Percentiles rank a stretch among this genome's conserved stretches.
Evolutionary conservation across 2,329 filamentous ascomycete genomes (phyloP).

Genomic region (Acarospora socialis): DNA sequence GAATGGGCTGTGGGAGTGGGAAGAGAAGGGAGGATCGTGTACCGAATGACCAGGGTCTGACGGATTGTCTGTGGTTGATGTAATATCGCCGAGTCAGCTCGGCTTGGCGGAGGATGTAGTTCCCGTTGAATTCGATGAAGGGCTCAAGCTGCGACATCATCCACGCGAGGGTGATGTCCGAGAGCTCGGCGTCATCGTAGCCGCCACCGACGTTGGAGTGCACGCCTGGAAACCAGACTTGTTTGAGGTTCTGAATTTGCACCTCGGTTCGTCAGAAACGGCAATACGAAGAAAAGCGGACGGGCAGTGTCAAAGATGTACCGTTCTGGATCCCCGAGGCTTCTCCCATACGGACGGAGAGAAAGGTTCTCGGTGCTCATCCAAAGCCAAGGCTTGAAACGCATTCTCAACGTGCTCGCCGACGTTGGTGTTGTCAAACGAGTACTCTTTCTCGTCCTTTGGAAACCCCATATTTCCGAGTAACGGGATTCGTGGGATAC

Average conservation of each 20-base stretch:
- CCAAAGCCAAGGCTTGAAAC: conserved; percentile 22
- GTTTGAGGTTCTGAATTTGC: conserved; percentile 28
- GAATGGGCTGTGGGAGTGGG: no score
- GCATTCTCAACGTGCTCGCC: conserved; percentile 21
- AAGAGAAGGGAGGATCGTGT: no score
- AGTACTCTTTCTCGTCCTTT: conserved; percentile 17
- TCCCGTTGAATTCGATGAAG: no score
- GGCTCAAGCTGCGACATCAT: conserved; percentile 36
- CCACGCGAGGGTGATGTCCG: conserved; percentile 36
- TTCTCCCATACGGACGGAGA: conserved; percentile 21
- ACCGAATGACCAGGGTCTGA: no score
- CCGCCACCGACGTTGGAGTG: conserved; percentile 36
- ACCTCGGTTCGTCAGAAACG: no score
- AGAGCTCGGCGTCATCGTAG: conserved; percentile 33
- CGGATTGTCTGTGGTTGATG: no score
- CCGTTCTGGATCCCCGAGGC: conserved; percentile 17
- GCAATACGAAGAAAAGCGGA: no score
- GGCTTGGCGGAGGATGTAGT: no score
- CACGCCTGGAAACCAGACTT: conserved; percentile 35
- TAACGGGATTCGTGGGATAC: conserved; percentile 17
- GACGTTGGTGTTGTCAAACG: conserved; percentile 21
- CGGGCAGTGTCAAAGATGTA: no score
- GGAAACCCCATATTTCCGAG: conserved; percentile 11
- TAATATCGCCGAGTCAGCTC: no score
- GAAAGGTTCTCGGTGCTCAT: conserved; percentile 21